Base-by-base conservation (phyloP, 164 flowering plant species). In the Kalanchoe fedtschenkoi region DNA sequence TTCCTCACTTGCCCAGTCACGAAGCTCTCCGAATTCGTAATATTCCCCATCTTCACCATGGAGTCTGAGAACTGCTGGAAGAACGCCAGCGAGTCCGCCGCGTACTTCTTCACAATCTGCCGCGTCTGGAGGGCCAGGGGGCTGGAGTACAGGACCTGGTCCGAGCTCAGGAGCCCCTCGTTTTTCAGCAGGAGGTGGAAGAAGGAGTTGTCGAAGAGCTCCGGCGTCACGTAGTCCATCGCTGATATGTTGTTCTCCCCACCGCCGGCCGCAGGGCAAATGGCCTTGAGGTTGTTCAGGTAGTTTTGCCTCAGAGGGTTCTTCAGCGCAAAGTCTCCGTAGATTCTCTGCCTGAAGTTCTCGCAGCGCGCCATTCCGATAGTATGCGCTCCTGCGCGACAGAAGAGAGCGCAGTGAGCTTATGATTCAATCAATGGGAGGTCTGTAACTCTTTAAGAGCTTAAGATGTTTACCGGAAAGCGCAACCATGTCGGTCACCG, bases 11-110 rank as follows among this genome's bases (percentile, higher is more conserved):
- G 91, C 19, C 98, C 96, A 24, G 65, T 68, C 30, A 51, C 76
- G 64, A 75, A 78, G 76, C 82, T 82, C 1, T 86, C 88, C 0
- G 71, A 42, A 61, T 86, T 81, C 2, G 80, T 76, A 30, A 89
- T 83, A 39, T 92, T 89, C 42, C 98, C 96, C 86, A 92, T 24
- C 68, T 82, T 92, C 72, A 92, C 96, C 93, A 92, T 89, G 0
- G 98, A 86, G 22, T 89, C 89, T 0, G 96, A 70, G 62, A 89
- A 89, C 68, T 89, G 95, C 68, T 81, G 66, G 73, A 89, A 89
- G 79, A 92, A 92, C 26, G 86, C 91, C 11, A 80, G 1, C 0
- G 78, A 28, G 37, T 92, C 83, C 44, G 58, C 79, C 0, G 96
- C 96, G 46, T 89, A 92, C 63, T 77, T 72, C 46, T 58, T 58